These are phyloP conservation scores for Calonectria pauciramosa DNA, from an alignment of 2,329 filamentous ascomycete species.

Conservation along the genomic window DNA sequence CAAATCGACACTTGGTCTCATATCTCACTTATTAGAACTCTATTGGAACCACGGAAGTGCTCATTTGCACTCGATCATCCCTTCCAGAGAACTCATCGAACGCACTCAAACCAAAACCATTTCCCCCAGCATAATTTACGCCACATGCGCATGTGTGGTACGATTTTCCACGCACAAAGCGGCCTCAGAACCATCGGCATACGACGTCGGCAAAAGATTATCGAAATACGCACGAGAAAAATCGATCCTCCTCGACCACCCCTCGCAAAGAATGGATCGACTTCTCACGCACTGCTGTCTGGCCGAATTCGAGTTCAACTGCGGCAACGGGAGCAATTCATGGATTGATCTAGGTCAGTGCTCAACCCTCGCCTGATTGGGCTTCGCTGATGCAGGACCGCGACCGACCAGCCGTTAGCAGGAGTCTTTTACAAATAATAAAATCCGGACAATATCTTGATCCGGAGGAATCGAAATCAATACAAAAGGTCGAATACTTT, in stretches of 20 bases:
- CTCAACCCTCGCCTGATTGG: background rate
- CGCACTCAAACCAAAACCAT: background rate
- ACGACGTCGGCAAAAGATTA: background rate
- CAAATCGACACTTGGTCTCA: background rate
- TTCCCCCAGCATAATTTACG: background rate
- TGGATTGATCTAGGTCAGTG: background rate
- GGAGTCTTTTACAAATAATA: background rate
- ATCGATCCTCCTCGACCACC: background rate
- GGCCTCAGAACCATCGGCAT: background rate
- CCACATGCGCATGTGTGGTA: background rate
- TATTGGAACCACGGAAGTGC: background rate
- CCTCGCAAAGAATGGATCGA: background rate
- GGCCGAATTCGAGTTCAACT: background rate
- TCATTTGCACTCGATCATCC: background rate
- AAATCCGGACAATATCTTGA: background rate
- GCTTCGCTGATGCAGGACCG: background rate
- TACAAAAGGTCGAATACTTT: background rate
- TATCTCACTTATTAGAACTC: constrained; percentile 1
- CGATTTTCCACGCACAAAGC: background rate
- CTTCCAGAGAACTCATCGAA: background rate
- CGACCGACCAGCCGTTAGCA: background rate
- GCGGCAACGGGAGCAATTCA: background rate
- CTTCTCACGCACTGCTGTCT: background rate
- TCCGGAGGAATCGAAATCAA: background rate
- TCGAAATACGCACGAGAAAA: background rate